Conservation (phyloP, 2,329 filamentous ascomycete species). For the Hymenoscyphus linearis region DNA sequence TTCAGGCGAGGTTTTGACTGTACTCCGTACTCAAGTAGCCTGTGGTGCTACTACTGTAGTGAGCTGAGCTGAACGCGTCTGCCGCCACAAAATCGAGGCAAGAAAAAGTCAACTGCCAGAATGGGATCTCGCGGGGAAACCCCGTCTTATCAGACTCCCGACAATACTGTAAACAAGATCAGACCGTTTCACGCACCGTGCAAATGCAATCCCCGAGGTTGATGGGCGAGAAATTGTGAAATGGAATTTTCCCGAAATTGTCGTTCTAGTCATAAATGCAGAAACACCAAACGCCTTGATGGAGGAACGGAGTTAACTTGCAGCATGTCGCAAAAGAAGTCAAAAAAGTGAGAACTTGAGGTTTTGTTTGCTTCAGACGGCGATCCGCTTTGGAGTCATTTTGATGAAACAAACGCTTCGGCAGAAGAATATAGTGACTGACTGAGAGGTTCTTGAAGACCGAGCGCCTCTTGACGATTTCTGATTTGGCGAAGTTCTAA, state of each 20-base stretch:
- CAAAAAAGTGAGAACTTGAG: neutral
- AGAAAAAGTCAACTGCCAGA: neutral
- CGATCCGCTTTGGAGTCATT: neutral
- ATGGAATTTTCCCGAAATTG: neutral
- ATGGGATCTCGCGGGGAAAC: neutral
- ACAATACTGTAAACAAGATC: neutral
- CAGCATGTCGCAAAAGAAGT: neutral
- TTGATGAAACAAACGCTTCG: neutral
- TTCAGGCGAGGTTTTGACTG: neutral
- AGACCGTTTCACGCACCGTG: neutral
- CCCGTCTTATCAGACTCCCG: neutral
- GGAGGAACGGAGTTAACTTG: neutral
- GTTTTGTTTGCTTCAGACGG: neutral
- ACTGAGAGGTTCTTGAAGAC: neutral
- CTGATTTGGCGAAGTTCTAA: neutral
- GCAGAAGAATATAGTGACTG: neutral
- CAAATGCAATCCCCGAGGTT: neutral
- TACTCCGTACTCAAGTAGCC: no score
- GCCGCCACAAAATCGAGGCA: neutral
- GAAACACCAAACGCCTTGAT: neutral
- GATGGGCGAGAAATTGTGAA: neutral
- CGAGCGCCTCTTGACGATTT: neutral
- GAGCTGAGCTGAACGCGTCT: neutral
- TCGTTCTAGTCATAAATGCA: neutral
- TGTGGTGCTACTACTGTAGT: no score